Evolutionary conservation across 257 asterid genomes (phyloP), one percentile per base, ranked within the genome.

Genomic region (Solanum piurae): DNA sequence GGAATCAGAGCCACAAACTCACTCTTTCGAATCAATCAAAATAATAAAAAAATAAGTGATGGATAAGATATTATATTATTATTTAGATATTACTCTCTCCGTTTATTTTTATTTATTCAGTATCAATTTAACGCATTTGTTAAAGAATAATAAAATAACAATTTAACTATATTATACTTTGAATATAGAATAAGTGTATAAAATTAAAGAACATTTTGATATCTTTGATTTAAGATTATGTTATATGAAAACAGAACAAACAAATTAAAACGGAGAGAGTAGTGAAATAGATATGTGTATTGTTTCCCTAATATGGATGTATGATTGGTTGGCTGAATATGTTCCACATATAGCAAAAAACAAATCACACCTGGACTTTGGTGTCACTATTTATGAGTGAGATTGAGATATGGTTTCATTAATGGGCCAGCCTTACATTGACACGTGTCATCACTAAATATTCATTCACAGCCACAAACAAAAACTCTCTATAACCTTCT

Each of bases 381-480:
- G 29, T 62, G 40, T 85, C 77, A 85, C 73, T 85, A 1, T 42
- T 38, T 27, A n/a, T 85, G 62, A 85, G 21, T 9, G 40, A 66
- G 77, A 84, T n/a, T 38, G 55, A 62, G 80, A 66, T 85, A 80
- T 80, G 69, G 44, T 85, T 85, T 66, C 42, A 13, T 83, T 5
- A 37, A 31, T 66, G 80, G 87, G 66, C 25, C 92, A 88, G 16
- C n/a, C 87, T 23, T 33, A 34, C 74, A 25, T 12, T 13, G 91
- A 92, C 98, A 93, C 95, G 95, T 94, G 94, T 83, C 90, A 49
- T 80, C 6, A 49, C 29, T 29, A 80, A 49, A 1, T 44, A 1
- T 29, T 66, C 87, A 68, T 91, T 92, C 86, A 88, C 92, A 93
- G 94, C 98, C 98, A 95, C 98, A 92, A 69, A 89, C 89, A 87